Percentiles rank a stretch among this genome's conserved stretches.
These are phyloP conservation scores for Phytophthora tentaculata DNA, from an alignment of 352 stramenopile genomes.

Conservation along the genomic window DNA sequence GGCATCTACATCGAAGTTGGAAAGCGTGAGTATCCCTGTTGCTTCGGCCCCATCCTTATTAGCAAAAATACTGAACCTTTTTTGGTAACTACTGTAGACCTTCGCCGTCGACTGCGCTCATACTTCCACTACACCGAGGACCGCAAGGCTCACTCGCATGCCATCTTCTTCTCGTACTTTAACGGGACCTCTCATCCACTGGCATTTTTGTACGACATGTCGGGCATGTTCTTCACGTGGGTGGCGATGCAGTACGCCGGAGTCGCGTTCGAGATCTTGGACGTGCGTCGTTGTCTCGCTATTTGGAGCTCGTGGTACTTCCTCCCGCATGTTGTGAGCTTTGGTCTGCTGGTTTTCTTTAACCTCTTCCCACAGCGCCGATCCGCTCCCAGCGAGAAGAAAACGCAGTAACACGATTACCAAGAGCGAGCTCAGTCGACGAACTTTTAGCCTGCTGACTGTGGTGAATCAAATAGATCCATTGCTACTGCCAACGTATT, in stretches of 20 bases:
- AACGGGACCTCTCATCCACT: conserved; percentile 74
- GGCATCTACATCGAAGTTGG: conserved; percentile 89
- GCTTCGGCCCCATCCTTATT: too few relatives aligned
- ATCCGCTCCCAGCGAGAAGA: conserved; percentile 42
- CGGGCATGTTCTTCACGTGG: conserved; percentile 80
- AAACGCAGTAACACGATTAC: conserved; percentile 44
- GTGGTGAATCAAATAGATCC: conserved; percentile 38
- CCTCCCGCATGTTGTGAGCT: conserved; percentile 67
- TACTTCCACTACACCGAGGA: conserved; percentile 91
- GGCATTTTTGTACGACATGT: conserved; percentile 81
- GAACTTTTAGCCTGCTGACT: conserved; percentile 14
- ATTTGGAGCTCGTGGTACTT: conserved; percentile 89
- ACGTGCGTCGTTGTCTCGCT: conserved; percentile 72
- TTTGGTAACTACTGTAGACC: conserved; percentile 36
- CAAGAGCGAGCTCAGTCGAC: background rate
- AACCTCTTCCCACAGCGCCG: conserved; percentile 62
- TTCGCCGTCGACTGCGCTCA: conserved; percentile 73
- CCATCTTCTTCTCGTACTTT: conserved; percentile 85
- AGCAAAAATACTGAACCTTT: background rate
- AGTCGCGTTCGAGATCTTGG: conserved; percentile 84
- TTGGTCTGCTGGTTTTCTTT: conserved; percentile 70
- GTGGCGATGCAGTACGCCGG: conserved; percentile 88
- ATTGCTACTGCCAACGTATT: conserved; percentile 9
- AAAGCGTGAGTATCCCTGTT: conserved; percentile 60
- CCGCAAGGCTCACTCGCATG: conserved; percentile 74